Percentiles rank a stretch among this genome's conserved stretches.
Evolutionary conservation across 1,284 basidiomycete genomes (phyloP).

Genomic region (Naganishia sp.): DNA sequence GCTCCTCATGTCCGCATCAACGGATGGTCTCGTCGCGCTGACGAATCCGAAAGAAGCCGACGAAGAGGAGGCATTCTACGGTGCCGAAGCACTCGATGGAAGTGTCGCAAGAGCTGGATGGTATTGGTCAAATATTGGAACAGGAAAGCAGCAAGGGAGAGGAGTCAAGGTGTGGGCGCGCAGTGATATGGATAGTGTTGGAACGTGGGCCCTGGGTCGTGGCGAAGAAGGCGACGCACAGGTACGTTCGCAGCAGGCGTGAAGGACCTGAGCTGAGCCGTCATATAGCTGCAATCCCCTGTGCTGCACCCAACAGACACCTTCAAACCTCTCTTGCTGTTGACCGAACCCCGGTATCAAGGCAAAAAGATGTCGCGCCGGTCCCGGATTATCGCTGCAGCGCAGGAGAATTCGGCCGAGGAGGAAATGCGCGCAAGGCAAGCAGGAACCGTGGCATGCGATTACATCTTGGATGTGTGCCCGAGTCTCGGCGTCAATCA

Average conservation of each 20-base stretch:
- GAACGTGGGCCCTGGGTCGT: slow-evolving; percentile 44
- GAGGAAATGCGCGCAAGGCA: slow-evolving; percentile 41
- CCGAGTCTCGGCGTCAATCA: slow-evolving; percentile 48
- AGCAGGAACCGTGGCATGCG: slow-evolving; percentile 39
- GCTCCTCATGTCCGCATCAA: slow-evolving; percentile 55
- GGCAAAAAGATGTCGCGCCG: slow-evolving; percentile 16
- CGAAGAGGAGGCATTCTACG: slow-evolving; percentile 56
- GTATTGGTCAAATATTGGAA: slow-evolving; percentile 25
- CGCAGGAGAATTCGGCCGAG: slow-evolving; percentile 36
- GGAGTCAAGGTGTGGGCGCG: slow-evolving; percentile 51
- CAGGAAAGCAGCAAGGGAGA: slow-evolving; percentile 35
- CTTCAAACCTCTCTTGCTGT: slow-evolving; percentile 45
- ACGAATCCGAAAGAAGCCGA: slow-evolving; percentile 54
- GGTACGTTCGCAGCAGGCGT: slow-evolving; percentile 33
- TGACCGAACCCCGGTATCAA: slow-evolving; percentile 9
- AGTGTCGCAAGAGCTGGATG: slow-evolving; percentile 46
- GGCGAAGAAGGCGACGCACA: slow-evolving; percentile 46
- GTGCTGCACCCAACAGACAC: slow-evolving; percentile 38
- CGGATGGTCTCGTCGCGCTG: slow-evolving; percentile 56
- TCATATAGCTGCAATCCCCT: slow-evolving; percentile 40
- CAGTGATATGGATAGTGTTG: slow-evolving; percentile 53
- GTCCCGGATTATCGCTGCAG: slow-evolving; percentile 24
- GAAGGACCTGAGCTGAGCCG: neutral
- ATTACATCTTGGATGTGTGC: slow-evolving; percentile 50
- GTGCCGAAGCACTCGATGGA: slow-evolving; percentile 51